phyloP scores from a whole-genome alignment of 2,329 filamentous ascomycete species.

The Cordyceps farinosa region DNA sequence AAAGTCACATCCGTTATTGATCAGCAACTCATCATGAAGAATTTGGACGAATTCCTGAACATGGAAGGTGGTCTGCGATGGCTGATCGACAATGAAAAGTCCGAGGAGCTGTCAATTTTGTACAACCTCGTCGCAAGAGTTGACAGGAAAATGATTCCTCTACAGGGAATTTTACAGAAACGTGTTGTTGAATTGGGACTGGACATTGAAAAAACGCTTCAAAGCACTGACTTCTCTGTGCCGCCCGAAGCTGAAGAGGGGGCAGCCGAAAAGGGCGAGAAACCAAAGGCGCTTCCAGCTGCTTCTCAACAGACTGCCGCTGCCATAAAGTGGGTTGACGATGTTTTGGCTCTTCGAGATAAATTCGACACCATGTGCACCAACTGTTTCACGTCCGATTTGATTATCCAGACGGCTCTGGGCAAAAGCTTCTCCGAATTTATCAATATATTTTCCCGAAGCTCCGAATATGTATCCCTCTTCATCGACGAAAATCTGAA shows the following conservation, averaged over 20 bases:
- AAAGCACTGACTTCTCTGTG: slow-evolving; percentile 52
- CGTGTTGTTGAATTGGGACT: slow-evolving; percentile 76
- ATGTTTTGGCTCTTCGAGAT: slow-evolving; percentile 78
- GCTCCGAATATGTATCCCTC: slow-evolving; percentile 88
- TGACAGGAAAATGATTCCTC: slow-evolving; percentile 65
- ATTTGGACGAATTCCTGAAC: slow-evolving; percentile 76
- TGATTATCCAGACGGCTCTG: slow-evolving; percentile 74
- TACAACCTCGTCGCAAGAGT: slow-evolving; percentile 77
- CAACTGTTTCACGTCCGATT: slow-evolving; percentile 69
- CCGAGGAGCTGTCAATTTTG: slow-evolving; percentile 74
- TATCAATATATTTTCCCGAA: slow-evolving; percentile 83
- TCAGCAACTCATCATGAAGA: slow-evolving; percentile 69
- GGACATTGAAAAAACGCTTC: slow-evolving; percentile 71
- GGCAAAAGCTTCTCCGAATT: slow-evolving; percentile 88
- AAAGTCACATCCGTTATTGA: slow-evolving; percentile 79
- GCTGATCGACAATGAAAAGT: slow-evolving; percentile 88
- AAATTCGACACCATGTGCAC: slow-evolving; percentile 82
- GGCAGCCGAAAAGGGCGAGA: slow-evolving; percentile 27
- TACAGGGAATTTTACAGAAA: slow-evolving; percentile 68
- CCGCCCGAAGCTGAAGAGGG: slow-evolving; percentile 45
- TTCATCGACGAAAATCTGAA: slow-evolving; percentile 98
- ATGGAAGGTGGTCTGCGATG: slow-evolving; percentile 79
- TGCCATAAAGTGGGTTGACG: slow-evolving; percentile 93
- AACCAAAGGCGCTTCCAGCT: slow-evolving; percentile 36
- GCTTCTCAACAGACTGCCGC: slow-evolving; percentile 78